Evolutionary conservation across 495 filamentous ascomycete genomes (phyloP).

Genomic region (Aspergillus steynii): DNA sequence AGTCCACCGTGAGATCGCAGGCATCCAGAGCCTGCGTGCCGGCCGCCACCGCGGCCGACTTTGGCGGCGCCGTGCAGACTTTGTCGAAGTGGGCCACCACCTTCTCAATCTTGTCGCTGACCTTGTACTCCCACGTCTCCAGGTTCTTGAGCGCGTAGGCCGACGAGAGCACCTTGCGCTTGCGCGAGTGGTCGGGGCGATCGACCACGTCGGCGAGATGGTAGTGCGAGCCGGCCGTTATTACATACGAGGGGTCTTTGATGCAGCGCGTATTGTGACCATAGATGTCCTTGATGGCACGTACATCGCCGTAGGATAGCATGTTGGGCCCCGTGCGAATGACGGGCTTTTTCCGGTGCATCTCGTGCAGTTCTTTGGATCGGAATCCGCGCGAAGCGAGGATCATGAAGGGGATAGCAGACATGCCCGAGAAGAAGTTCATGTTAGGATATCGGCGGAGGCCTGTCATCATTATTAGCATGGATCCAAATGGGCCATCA

Average conservation of each 20-base stretch:
- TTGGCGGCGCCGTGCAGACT: slow-evolving; percentile 28
- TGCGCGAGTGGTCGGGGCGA: slow-evolving; percentile 46
- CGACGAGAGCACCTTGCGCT: slow-evolving; percentile 51
- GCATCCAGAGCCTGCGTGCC: slow-evolving; percentile 26
- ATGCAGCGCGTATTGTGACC: slow-evolving; percentile 52
- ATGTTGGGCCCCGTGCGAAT: slow-evolving; percentile 55
- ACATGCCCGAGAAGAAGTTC: slow-evolving; percentile 43
- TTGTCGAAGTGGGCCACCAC: slow-evolving; percentile 43
- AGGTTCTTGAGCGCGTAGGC: slow-evolving; percentile 58
- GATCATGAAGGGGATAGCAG: slow-evolving; percentile 46
- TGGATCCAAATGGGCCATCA: background rate
- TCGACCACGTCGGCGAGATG: slow-evolving; percentile 52
- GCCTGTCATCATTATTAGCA: slow-evolving; percentile 23
- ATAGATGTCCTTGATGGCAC: slow-evolving; percentile 58
- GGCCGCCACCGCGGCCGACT: slow-evolving; percentile 21
- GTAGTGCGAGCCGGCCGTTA: slow-evolving; percentile 41
- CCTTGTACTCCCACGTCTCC: slow-evolving; percentile 56
- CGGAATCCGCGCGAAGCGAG: slow-evolving; percentile 44
- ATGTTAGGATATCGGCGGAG: slow-evolving; percentile 53
- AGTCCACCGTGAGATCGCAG: slow-evolving; percentile 37
- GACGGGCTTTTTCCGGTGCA: slow-evolving; percentile 47
- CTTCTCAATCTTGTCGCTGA: slow-evolving; percentile 50
- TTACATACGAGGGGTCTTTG: slow-evolving; percentile 49
- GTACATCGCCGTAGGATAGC: slow-evolving; percentile 46
- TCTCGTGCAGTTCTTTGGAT: slow-evolving; percentile 39